Percentiles rank a stretch among this genome's conserved stretches.
Evolutionary conservation across 345 rosid genomes (phyloP).

Genomic region (Raphanus sativus): DNA sequence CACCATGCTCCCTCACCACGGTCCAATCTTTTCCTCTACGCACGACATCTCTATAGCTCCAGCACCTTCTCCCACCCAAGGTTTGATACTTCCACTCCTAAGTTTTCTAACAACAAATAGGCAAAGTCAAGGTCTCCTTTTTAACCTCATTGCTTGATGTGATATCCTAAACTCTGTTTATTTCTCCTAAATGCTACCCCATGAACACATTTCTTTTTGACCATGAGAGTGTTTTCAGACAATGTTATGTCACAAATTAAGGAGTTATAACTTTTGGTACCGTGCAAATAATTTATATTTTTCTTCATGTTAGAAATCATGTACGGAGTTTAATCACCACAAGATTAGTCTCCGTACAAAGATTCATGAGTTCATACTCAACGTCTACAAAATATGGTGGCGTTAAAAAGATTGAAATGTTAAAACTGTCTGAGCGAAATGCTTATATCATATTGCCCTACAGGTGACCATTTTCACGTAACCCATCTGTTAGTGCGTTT

Average conservation of each 20-base stretch:
- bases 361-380: neutral
- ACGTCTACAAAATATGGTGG: neutral
- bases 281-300: too few relatives aligned
- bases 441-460: too few relatives aligned
- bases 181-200: neutral
- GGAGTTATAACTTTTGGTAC: neutral
- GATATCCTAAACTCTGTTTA: neutral
- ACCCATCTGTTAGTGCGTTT: neutral
- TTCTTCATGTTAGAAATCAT: neutral
- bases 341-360: neutral
- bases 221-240: neutral
- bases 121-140: too few relatives aligned
- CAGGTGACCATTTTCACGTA: neutral
- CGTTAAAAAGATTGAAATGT: neutral
- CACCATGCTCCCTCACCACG: too few relatives aligned
- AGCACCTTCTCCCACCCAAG: too few relatives aligned
- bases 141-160: too few relatives aligned
- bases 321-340: neutral
- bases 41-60: too few relatives aligned
- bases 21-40: too few relatives aligned
- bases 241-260: neutral
- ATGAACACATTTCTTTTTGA: too few relatives aligned
- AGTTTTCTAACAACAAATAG: neutral
- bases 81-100: too few relatives aligned
- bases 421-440: neutral